These are phyloP conservation scores for Tulasnella sp. DNA, from an alignment of 768 basidiomycete genomes.

Conservation along the genomic window DNA sequence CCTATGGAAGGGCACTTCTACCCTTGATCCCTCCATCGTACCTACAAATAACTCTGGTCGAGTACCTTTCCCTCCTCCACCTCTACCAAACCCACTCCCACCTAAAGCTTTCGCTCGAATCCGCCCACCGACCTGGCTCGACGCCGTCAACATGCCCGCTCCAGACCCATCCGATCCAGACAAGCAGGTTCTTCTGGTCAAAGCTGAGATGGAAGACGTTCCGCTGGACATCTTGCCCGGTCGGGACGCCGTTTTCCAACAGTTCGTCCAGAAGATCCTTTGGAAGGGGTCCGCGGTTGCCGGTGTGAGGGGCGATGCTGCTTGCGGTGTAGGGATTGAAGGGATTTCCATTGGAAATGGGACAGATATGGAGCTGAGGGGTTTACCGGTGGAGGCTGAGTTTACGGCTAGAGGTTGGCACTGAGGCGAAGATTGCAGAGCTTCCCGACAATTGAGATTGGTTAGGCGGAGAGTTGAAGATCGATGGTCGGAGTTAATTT, in stretches of 20 bases:
- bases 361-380: conserved; percentile 54
- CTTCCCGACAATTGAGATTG: too few species aligned
- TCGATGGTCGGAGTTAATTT: not conserved
- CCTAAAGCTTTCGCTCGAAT: conserved; percentile 73
- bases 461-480: not conserved
- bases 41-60: conserved; percentile 9
- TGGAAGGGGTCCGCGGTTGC: conserved; percentile 62
- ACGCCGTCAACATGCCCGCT: conserved; percentile 37
- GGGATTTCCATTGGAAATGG: conserved; percentile 46
- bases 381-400: conserved; percentile 60
- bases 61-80: conserved; percentile 43
- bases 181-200: conserved; percentile 48
- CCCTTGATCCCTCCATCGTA: not conserved
- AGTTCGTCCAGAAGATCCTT: conserved; percentile 77
- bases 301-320: conserved; percentile 61
- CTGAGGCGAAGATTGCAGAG: conserved; percentile 4
- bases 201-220: conserved; percentile 65
- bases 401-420: conserved; percentile 15
- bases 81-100: conserved; percentile 65
- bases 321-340: conserved; percentile 55
- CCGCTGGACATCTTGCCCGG: conserved; percentile 76
- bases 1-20: not conserved
- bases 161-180: conserved; percentile 42
- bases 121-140: conserved; percentile 65
- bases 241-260: conserved; percentile 68